phyloP scores from a whole-genome alignment of 257 asterid genomes.

The Solanum microdontum region DNA sequence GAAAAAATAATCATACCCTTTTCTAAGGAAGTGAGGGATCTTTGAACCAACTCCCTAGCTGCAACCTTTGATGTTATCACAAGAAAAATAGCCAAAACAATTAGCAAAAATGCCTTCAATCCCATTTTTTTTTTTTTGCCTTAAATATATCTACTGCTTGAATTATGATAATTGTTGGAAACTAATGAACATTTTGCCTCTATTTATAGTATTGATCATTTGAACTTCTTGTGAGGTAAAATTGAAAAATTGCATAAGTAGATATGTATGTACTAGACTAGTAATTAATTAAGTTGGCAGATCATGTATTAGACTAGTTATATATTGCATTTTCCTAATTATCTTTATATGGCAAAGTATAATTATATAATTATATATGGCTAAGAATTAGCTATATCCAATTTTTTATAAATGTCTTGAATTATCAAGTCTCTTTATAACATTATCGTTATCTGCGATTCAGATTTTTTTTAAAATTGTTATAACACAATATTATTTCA shows the following conservation, averaged over 20 bases:
- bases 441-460: too few species aligned
- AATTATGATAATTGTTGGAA: background rate
- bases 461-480: too few species aligned
- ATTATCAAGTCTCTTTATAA: too few species aligned
- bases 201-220: background rate
- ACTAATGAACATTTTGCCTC: background rate
- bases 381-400: background rate
- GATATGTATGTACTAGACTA: background rate
- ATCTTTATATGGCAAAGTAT: background rate
- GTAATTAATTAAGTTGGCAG: background rate
- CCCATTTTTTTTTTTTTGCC: background rate
- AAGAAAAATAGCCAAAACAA: background rate
- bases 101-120: background rate
- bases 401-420: too few species aligned
- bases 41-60: conserved; percentile 5
- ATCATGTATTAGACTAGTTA: background rate
- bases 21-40: background rate
- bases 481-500: too few species aligned
- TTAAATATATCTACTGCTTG: background rate
- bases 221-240: background rate
- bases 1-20: background rate
- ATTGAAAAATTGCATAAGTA: background rate
- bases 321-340: background rate
- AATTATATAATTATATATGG: background rate
- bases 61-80: conserved; percentile 3